phyloP scores from a whole-genome alignment of 495 filamentous ascomycete genomes.

The Peziza echinospora region DNA sequence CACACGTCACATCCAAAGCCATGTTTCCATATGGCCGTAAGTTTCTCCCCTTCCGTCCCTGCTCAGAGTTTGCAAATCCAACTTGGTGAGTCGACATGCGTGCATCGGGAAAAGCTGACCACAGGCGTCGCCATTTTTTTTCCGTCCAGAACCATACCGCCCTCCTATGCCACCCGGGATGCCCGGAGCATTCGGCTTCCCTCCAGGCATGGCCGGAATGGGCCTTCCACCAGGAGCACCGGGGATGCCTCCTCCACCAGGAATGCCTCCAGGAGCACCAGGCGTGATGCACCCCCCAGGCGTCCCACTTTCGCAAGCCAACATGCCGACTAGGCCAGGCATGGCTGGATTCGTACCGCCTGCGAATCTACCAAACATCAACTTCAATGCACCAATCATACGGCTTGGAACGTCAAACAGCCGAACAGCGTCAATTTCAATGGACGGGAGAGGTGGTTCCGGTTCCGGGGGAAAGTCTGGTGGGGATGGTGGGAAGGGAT shows the following conservation, averaged over 20 bases:
- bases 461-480: slow-evolving; percentile 14
- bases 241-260: slow-evolving; percentile 77
- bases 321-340: slow-evolving; percentile 47
- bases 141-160: slow-evolving; percentile 10
- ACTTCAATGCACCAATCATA: slow-evolving; percentile 93
- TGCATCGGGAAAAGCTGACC: too few species aligned
- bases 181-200: slow-evolving; percentile 1
- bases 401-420: slow-evolving; percentile 43
- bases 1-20: background rate
- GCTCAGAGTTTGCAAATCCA: background rate
- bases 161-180: slow-evolving; percentile 19
- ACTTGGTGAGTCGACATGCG: too few species aligned
- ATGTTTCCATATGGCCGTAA: slow-evolving; percentile 21
- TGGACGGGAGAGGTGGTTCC: slow-evolving; percentile 21
- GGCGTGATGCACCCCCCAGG: slow-evolving; percentile 37
- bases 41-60: slow-evolving; percentile 3
- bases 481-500: slow-evolving; percentile 29
- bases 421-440: slow-evolving; percentile 35
- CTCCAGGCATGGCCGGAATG: slow-evolving; percentile 25
- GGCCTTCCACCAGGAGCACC: slow-evolving; percentile 45
- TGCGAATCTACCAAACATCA: slow-evolving; percentile 87
- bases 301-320: slow-evolving; percentile 59
- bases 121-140: background rate
- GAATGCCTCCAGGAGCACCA: slow-evolving; percentile 29
- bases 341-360: slow-evolving; percentile 78